Percentiles rank a stretch among this genome's conserved stretches.
phyloP scores from a whole-genome alignment of 441 rosid species.

The Melastoma candidum region DNA sequence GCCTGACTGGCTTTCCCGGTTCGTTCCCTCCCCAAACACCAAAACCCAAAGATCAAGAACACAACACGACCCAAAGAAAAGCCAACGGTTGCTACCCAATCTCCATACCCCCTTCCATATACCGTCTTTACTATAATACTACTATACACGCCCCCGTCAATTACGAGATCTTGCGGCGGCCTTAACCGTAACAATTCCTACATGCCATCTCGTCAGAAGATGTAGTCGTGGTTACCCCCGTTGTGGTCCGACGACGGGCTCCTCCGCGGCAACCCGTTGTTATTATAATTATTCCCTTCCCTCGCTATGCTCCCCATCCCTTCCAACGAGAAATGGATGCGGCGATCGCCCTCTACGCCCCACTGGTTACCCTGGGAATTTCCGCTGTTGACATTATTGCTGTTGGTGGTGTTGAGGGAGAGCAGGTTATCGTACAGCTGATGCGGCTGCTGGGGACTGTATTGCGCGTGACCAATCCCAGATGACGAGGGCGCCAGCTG shows the following conservation, averaged over 20 bases:
- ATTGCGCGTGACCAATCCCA: slow-evolving; percentile 24
- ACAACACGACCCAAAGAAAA: not conserved
- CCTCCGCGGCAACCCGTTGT: slow-evolving; percentile 6
- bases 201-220: slow-evolving; percentile 23
- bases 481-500: slow-evolving; percentile 19
- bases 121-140: not conserved
- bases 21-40: slow-evolving; percentile 13
- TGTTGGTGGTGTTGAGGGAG: slow-evolving; percentile 18
- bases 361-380: slow-evolving; percentile 10
- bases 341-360: slow-evolving; percentile 2
- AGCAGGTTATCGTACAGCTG: slow-evolving; percentile 25
- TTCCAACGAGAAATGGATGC: not conserved
- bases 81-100: not conserved
- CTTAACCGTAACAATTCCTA: not conserved
- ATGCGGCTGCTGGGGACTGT: slow-evolving; percentile 7
- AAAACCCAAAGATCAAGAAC: not conserved
- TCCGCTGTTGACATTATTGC: slow-evolving; percentile 8
- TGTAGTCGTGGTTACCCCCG: slow-evolving; percentile 22
- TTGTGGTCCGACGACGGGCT: slow-evolving; percentile 7
- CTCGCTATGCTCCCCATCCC: no score
- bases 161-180: not conserved
- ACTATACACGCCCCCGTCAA: not conserved
- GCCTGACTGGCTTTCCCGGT: slow-evolving; percentile 38
- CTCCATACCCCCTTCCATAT: not conserved
- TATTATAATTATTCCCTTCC: no score